These are phyloP conservation scores for Eudorina sp. DNA, from an alignment of 139 green algal species.

Conservation along the genomic window DNA sequence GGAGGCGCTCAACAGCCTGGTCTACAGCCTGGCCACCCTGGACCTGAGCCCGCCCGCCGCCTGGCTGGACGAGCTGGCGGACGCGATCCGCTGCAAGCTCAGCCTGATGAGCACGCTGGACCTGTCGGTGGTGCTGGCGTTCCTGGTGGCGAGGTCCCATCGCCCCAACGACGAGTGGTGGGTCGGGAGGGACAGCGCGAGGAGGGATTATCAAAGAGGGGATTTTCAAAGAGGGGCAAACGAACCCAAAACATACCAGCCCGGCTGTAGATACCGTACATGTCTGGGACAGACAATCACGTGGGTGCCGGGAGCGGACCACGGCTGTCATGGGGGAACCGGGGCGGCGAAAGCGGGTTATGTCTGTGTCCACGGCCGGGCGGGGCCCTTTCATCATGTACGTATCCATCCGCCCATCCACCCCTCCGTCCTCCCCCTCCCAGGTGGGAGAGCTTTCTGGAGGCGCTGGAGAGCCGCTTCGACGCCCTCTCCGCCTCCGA, in stretches of 20 bases:
- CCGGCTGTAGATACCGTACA: too few species aligned
- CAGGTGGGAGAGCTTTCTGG: conserved; percentile 45
- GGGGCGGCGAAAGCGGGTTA: too few species aligned
- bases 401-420: too few species aligned
- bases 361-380: too few species aligned
- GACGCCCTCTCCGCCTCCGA: neutral
- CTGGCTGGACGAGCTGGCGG: conserved; percentile 40
- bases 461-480: conserved; percentile 26
- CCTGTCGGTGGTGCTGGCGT: conserved; percentile 28
- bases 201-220: too few species aligned
- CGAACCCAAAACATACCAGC: too few species aligned
- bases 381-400: too few species aligned
- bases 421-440: neutral
- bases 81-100: conserved; percentile 40
- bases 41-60: conserved; percentile 3
- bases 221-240: too few species aligned
- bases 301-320: too few species aligned
- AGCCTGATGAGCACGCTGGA: conserved; percentile 29
- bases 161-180: conserved; percentile 45
- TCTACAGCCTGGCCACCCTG: conserved; percentile 32
- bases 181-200: neutral
- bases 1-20: conserved; percentile 22
- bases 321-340: too few species aligned
- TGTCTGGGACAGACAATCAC: too few species aligned
- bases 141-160: conserved; percentile 39